Evolutionary conservation across 2,329 filamentous ascomycete genomes (phyloP), one percentile per base, ranked within the genome.

Genomic region (Pestalotiopsis sp.): DNA sequence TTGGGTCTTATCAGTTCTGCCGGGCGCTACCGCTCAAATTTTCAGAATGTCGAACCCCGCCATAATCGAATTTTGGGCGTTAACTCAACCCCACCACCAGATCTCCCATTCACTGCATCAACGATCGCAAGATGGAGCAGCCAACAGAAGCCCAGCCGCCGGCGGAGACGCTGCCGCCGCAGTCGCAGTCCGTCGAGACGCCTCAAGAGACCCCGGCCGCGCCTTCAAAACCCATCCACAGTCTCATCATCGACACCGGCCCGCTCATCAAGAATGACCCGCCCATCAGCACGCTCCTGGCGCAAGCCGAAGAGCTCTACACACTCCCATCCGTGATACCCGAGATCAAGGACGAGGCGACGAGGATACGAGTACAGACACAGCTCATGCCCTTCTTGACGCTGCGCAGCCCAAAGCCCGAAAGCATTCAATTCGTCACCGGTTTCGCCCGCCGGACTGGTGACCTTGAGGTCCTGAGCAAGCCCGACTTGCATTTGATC

Each of bases 381-480:
- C 92, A 93, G 0, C 88, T 98, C 58, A 84, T 93, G 13, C 96
- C 96, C 0, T 98, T 99, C 77, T 78, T 98, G 65, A 94, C 89
- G 59, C 81, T 97, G 67, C 88, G 94, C 72, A 89, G 85, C 1
- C 96, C 96, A 2, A 89, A 83, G 2, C 89, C 93, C 0, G 90
- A 90, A 62, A 98, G 94, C 73, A 82, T 98, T 72, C 92, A 91
- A 76, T 87, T 95, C 69, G 88, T 98, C 4, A 90, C 89, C 63
- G 92, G 93, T 69, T 98, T 98, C 83, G 93, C 96, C 59, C 89
- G 93, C 67, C 92, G 90, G 78, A 98, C 96, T 0, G 96, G 96
- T 67, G 96, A 99, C 79, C 86, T 95, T 71, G 89, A 92, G 12
- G 95, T 98, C 0, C 83, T 99, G 69, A 98, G 95, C 81, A 90